Evolutionary conservation across 805 yeast genomes (phyloP).

Genomic region (Limtongia smithiae): DNA sequence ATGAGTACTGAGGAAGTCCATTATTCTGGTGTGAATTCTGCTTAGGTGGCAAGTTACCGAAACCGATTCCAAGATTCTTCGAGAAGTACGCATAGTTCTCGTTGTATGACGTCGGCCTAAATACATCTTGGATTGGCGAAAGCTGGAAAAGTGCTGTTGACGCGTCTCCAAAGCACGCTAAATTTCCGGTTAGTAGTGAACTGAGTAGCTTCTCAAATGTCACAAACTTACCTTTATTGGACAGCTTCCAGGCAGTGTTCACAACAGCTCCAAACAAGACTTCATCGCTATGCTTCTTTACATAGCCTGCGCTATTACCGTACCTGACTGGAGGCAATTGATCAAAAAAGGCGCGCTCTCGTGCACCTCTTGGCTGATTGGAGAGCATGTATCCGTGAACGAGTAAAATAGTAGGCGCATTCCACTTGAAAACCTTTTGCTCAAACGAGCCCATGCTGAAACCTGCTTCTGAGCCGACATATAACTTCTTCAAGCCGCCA

Average conservation of each 20-base stretch:
- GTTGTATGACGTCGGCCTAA: constrained; percentile 39
- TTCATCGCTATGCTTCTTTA: constrained; percentile 35
- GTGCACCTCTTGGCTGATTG: constrained; percentile 26
- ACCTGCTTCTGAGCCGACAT: constrained; percentile 71
- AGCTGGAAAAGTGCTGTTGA: constrained; percentile 60
- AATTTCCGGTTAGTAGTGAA: too few relatives aligned
- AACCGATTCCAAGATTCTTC: constrained; percentile 78
- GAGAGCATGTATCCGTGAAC: constrained; percentile 54
- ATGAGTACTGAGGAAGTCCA: constrained; percentile 38
- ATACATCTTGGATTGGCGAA: constrained; percentile 61
- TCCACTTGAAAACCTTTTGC: constrained; percentile 81
- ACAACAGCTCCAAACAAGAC: constrained; percentile 64
- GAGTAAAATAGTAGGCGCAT: constrained; percentile 73
- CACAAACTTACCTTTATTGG: constrained; percentile 53
- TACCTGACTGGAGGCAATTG: constrained; percentile 31
- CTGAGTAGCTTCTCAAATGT: too few relatives aligned
- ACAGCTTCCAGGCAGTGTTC: constrained; percentile 69
- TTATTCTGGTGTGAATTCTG: constrained; percentile 33
- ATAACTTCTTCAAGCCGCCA: constrained; percentile 52
- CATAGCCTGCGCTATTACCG: constrained; percentile 20
- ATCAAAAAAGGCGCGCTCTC: constrained; percentile 31
- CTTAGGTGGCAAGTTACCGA: constrained; percentile 67
- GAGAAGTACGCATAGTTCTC: constrained; percentile 57
- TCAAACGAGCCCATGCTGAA: constrained; percentile 86
- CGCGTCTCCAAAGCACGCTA: constrained; percentile 61